Percentiles rank a stretch among this genome's conserved stretches.
These are phyloP conservation scores for Penicillium sp. DNA, from an alignment of 2,329 filamentous ascomycete species.

Conservation along the genomic window DNA sequence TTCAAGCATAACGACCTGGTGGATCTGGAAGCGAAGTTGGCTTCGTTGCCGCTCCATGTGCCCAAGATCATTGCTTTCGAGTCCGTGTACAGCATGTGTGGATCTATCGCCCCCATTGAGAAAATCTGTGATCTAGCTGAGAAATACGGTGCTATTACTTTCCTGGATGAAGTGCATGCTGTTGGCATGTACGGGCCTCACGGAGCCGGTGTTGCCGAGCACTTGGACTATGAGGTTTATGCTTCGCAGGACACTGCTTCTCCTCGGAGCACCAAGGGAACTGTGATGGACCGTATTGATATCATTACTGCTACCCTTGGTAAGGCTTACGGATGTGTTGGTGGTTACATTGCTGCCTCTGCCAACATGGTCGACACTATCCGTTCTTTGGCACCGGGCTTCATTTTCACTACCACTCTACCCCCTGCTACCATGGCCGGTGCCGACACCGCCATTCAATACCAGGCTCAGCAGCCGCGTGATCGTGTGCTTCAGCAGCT, in stretches of 20 bases:
- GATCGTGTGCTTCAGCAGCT: slow-evolving; percentile 92
- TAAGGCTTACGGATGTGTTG: slow-evolving; percentile 96
- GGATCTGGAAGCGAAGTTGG: slow-evolving; percentile 89
- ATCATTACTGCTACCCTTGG: slow-evolving; percentile 97
- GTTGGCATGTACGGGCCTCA: slow-evolving; percentile 98
- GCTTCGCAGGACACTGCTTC: slow-evolving; percentile 63
- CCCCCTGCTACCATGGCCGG: slow-evolving; percentile 97
- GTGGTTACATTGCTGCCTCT: slow-evolving; percentile 94
- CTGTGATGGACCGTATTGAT: slow-evolving; percentile 91
- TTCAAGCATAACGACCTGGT: slow-evolving; percentile 98
- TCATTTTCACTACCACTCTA: slow-evolving; percentile 97
- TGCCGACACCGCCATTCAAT: slow-evolving; percentile 86
- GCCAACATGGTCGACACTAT: slow-evolving; percentile 85
- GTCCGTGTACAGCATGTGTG: slow-evolving; percentile 99
- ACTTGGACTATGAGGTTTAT: slow-evolving; percentile 91
- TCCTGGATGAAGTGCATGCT: slow-evolving; percentile 96
- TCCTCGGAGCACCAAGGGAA: slow-evolving; percentile 58
- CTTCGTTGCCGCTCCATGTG: slow-evolving; percentile 75
- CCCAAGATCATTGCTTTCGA: slow-evolving; percentile 99
- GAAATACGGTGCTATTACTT: slow-evolving; percentile 96
- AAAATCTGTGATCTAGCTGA: slow-evolving; percentile 94
- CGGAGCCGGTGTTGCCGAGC: slow-evolving; percentile 93
- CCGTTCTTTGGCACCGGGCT: slow-evolving; percentile 90
- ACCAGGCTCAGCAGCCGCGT: slow-evolving; percentile 80
- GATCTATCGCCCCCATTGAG: slow-evolving; percentile 92